Evolutionary conservation across 257 asterid genomes (phyloP), one percentile per base, ranked within the genome.

Genomic region (Penstemon davidsonii): DNA sequence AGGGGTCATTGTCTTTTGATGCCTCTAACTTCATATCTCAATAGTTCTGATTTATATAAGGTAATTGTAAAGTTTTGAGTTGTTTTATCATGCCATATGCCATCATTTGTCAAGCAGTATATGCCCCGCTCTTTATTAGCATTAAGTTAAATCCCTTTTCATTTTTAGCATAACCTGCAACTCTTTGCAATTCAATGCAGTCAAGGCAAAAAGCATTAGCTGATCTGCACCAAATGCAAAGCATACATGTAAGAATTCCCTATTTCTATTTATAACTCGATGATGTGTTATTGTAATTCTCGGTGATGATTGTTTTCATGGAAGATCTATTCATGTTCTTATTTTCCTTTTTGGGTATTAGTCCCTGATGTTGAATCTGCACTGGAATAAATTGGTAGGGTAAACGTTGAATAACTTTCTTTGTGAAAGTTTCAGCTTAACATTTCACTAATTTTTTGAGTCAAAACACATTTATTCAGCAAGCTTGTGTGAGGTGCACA

Each of bases 171-270:
- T 66, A 72, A 76, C 74, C 49, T 72, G 6, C 61, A 60, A 67
- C 15, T 7, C 55, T 69, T 69, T 62, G 58, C 65, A 45, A 69
- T 73, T 72, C 53, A 43, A 71, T 83, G 90, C 97, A 94, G 99
- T 94, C 99, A 11, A 94, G 97, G 86, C 96, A 88, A 74, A 94
- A 94, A 55, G 97, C 97, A 55, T 66, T 82, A 38, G 70, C 88
- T 4, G 99, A 94, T 88, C 83, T 94, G 77, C 92, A 81, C 54
- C 99, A 87, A 82, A 94, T 94, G 99, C 96, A 87, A 81, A 76
- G 62, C 72, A 80, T 84, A 62, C 86, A 91, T 73, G 99, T 94
- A 86, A 88, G 99, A 12, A 51, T 58, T 62, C 40, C 49, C 69
- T 67, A 33, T 64, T 71, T 46, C 70, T 67, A 6, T 33, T 58